Conservation (phyloP, 1,284 basidiomycete species). For the Gymnopus androsaceus region DNA sequence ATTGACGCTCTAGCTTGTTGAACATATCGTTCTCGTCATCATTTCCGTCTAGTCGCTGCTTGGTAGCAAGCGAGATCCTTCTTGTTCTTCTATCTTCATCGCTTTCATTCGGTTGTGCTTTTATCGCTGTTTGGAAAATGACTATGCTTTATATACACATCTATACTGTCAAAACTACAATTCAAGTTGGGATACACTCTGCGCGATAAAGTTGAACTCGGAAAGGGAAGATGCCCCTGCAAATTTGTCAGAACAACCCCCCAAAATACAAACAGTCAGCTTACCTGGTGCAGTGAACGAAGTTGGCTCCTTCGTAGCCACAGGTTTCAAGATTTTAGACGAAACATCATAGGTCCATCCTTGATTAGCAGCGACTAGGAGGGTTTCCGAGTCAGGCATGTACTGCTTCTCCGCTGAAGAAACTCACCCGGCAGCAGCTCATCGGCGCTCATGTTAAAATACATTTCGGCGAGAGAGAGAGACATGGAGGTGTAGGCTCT, state of each 20-base stretch:
- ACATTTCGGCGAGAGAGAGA: conserved; percentile 50
- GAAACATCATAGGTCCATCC: conserved; percentile 55
- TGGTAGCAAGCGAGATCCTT: too few species aligned
- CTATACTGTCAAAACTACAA: too few species aligned
- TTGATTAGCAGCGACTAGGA: conserved; percentile 41
- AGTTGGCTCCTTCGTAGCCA: conserved; percentile 15
- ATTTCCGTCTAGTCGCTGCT: too few species aligned
- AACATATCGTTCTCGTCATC: too few species aligned
- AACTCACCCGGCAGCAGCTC: conserved; percentile 48
- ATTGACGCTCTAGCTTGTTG: too few species aligned
- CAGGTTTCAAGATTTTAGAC: conserved; percentile 47
- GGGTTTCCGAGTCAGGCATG: conserved; percentile 1
- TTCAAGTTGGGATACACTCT: conserved; percentile 54
- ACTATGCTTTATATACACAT: too few species aligned
- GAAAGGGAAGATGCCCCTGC: conserved; percentile 49
- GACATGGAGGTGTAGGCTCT: conserved; percentile 65
- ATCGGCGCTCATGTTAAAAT: conserved; percentile 54
- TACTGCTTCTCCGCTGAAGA: background rate
- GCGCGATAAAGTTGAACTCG: conserved; percentile 53
- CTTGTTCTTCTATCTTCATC: too few species aligned
- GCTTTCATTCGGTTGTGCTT: too few species aligned
- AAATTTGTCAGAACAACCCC: background rate
- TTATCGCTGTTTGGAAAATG: too few species aligned
- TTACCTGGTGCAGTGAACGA: conserved; percentile 5
- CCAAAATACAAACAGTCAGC: background rate